Conservation (phyloP, 139 green algal genomes). For the Chlamydomonas schloesseri region DNA sequence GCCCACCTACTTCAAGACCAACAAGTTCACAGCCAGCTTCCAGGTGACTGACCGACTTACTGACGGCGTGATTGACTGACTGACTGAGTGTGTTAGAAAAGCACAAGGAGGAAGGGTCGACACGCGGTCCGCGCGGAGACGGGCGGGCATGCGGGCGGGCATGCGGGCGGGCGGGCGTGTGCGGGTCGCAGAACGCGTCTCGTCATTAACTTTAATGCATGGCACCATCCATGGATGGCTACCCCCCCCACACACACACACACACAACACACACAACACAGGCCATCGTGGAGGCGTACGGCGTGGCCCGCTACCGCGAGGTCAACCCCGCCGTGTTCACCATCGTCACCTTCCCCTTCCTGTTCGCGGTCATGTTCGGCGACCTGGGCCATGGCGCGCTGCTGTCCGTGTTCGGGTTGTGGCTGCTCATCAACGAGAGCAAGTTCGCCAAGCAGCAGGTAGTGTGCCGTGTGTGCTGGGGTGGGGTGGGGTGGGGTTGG, state of each 20-base stretch:
- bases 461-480: neutral
- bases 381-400: conserved; percentile 95
- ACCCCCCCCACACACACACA: too few species aligned
- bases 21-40: conserved; percentile 92
- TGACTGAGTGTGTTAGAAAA: too few species aligned
- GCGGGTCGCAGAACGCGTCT: too few species aligned
- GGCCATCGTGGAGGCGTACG: conserved; percentile 96
- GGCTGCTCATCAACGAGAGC: conserved; percentile 88
- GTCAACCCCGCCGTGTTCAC: conserved; percentile 96
- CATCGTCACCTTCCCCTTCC: conserved; percentile 99
- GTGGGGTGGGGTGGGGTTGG: neutral
- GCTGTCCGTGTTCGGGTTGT: conserved; percentile 86
- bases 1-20: conserved; percentile 95
- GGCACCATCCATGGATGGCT: too few species aligned
- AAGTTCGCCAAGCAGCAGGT: conserved; percentile 66
- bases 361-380: conserved; percentile 99
- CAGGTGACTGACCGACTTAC: too few species aligned
- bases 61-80: too few species aligned
- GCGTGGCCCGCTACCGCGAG: conserved; percentile 94
- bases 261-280: neutral
- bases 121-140: too few species aligned
- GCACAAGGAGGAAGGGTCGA: too few species aligned
- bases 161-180: too few species aligned
- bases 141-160: too few species aligned
- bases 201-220: too few species aligned